These are phyloP conservation scores for Vaccinium darrowii DNA, from an alignment of 148 eudicot genomes.

Conservation along the genomic window DNA sequence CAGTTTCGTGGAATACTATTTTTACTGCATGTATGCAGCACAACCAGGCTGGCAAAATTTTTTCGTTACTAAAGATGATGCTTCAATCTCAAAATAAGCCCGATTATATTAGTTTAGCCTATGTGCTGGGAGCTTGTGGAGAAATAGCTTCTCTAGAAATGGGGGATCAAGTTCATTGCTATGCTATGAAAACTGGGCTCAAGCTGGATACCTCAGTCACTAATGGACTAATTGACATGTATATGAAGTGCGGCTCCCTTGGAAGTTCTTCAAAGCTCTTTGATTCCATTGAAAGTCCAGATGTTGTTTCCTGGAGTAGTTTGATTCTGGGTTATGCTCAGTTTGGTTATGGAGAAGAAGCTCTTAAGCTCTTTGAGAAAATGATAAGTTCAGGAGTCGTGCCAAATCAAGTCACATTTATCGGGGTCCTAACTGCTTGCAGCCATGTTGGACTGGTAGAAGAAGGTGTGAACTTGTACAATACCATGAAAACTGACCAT, in stretches of 20 bases:
- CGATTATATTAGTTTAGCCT: slow-evolving; percentile 29
- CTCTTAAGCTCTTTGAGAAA: slow-evolving; percentile 31
- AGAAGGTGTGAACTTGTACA: slow-evolving; percentile 36
- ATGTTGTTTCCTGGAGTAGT: slow-evolving; percentile 46
- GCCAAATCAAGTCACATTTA: slow-evolving; percentile 40
- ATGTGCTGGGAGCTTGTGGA: slow-evolving; percentile 32
- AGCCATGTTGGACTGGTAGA: slow-evolving; percentile 44
- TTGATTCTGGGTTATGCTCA: slow-evolving; percentile 46
- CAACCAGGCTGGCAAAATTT: slow-evolving; percentile 25
- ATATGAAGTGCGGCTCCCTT: slow-evolving; percentile 39
- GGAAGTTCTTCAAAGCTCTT: slow-evolving; percentile 31
- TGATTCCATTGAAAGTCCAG: slow-evolving; percentile 31
- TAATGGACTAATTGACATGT: slow-evolving; percentile 44
- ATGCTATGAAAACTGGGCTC: slow-evolving; percentile 30
- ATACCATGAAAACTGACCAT: slow-evolving; percentile 30
- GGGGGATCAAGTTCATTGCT: slow-evolving; percentile 36
- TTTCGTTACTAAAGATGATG: slow-evolving; percentile 35
- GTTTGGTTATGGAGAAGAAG: slow-evolving; percentile 42
- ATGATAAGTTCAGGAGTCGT: slow-evolving; percentile 29
- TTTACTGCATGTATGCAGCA: slow-evolving; percentile 34
- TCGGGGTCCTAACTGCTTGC: slow-evolving; percentile 45
- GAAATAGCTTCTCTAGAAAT: slow-evolving; percentile 41
- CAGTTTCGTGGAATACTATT: slow-evolving; percentile 45
- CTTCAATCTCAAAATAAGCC: slow-evolving; percentile 26
- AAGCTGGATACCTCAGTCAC: slow-evolving; percentile 19